Evolutionary conservation across 768 basidiomycete genomes (phyloP).

Genomic region (Daedaleopsis sinensis): DNA sequence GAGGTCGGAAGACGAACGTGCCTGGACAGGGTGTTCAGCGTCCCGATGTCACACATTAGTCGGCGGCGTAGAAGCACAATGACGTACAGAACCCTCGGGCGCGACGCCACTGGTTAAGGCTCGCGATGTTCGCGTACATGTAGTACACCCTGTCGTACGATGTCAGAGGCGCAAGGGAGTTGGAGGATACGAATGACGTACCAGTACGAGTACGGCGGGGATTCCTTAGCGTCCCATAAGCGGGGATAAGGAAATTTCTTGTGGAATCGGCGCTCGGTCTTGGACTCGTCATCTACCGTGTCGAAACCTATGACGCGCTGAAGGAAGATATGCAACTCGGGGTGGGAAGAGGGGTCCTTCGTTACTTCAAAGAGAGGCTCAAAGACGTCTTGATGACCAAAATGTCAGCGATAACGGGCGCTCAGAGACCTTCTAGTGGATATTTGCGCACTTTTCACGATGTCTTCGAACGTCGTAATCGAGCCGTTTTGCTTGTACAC

Average conservation of each 20-base stretch:
- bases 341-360: slow-evolving; percentile 84
- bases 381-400: slow-evolving; percentile 72
- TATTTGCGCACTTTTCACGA: slow-evolving; percentile 74
- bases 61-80: background rate
- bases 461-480: slow-evolving; percentile 86
- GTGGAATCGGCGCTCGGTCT: slow-evolving; percentile 87
- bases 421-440: background rate
- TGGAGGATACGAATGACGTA: slow-evolving; percentile 36
- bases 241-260: slow-evolving; percentile 93
- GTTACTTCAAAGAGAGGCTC: slow-evolving; percentile 95
- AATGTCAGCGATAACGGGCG: background rate
- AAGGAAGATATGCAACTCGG: slow-evolving; percentile 92
- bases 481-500: slow-evolving; percentile 90
- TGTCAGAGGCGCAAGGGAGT: background rate
- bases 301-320: slow-evolving; percentile 97
- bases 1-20: slow-evolving; percentile 95
- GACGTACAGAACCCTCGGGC: slow-evolving; percentile 87
- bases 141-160: slow-evolving; percentile 79
- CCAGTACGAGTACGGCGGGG: slow-evolving; percentile 97
- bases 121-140: slow-evolving; percentile 96
- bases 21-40: slow-evolving; percentile 47
- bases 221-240: slow-evolving; percentile 86
- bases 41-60: too few relatives aligned
- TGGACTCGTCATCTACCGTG: slow-evolving; percentile 98
- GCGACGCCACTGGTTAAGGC: slow-evolving; percentile 91